A percentile compares a stretch with the other conserved stretches of the same genome.
phyloP scores from a whole-genome alignment of 2,329 filamentous ascomycete genomes.

The Pseudopyrenochaeta lycopersici region DNA sequence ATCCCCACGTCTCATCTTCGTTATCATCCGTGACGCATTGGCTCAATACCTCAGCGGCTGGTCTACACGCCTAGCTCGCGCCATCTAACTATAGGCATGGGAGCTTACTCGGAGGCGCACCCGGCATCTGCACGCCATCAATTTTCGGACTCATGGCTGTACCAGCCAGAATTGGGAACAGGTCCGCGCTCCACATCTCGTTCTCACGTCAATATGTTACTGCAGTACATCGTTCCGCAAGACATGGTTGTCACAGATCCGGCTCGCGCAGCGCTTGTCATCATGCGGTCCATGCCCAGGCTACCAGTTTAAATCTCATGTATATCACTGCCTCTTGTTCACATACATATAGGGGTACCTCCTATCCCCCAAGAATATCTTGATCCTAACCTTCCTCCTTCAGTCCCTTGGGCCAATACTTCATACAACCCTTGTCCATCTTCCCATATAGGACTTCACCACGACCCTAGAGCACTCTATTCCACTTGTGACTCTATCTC shows the following conservation, averaged over 20 bases:
- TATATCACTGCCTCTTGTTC: constrained; percentile 28
- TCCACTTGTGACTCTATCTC: constrained; percentile 21
- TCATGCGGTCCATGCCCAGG: constrained; percentile 46
- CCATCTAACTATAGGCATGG: constrained; percentile 51
- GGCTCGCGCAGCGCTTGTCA: constrained; percentile 47
- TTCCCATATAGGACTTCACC: constrained; percentile 12
- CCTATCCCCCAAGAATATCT: constrained; percentile 31
- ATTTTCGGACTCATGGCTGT: constrained; percentile 43
- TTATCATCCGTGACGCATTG: constrained; percentile 49
- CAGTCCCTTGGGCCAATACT: constrained; percentile 35
- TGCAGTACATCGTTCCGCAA: constrained; percentile 52
- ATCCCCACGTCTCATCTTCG: constrained; percentile 51
- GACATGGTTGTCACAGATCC: constrained; percentile 50
- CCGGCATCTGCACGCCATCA: constrained; percentile 47
- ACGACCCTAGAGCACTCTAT: constrained; percentile 15
- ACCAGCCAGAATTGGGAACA: constrained; percentile 46
- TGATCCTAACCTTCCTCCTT: constrained; percentile 31
- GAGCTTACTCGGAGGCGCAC: constrained; percentile 47
- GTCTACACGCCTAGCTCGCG: constrained; percentile 40
- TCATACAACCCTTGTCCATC: constrained; percentile 22
- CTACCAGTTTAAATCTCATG: constrained; percentile 36
- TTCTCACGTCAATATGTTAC: constrained; percentile 53
- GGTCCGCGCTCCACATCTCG: constrained; percentile 44
- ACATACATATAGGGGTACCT: constrained; percentile 49
- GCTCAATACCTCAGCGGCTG: constrained; percentile 43